Conservation (phyloP, 345 rosid genomes). For the Hirschfeldia incana region DNA sequence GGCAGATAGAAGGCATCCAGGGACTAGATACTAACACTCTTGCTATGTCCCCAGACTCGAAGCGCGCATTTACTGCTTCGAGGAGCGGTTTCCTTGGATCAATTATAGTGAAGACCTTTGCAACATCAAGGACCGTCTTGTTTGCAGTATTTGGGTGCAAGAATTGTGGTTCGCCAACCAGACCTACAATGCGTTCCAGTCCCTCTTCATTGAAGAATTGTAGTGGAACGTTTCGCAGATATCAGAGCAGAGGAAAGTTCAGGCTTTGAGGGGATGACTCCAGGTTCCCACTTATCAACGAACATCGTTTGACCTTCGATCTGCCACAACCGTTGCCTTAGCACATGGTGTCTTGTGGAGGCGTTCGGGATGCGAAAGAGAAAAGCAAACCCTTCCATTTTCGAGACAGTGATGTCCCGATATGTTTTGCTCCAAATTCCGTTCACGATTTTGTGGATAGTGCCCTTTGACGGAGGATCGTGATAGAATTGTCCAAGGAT, state of each 20-base stretch:
- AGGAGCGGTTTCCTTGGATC: too few relatives aligned
- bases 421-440: too few relatives aligned
- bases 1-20: background rate
- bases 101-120: too few relatives aligned
- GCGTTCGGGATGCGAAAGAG: too few relatives aligned
- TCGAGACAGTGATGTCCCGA: too few relatives aligned
- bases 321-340: background rate
- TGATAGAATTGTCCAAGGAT: background rate
- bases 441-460: too few relatives aligned
- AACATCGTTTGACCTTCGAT: background rate
- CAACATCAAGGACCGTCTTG: too few relatives aligned
- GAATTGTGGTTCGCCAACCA: too few relatives aligned
- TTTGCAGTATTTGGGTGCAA: too few relatives aligned
- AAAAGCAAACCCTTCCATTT: too few relatives aligned
- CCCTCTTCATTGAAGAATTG: background rate
- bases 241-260: background rate
- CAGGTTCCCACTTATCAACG: background rate
- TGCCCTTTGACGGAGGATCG: too few relatives aligned
- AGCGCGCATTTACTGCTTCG: background rate
- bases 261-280: background rate
- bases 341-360: background rate
- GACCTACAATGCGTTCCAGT: too few relatives aligned
- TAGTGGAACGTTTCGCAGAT: background rate
- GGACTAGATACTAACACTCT: background rate
- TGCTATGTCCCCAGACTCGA: background rate